Evolutionary conservation across 2,329 filamentous ascomycete genomes (phyloP).

Genomic region (Claviceps maximensis): DNA sequence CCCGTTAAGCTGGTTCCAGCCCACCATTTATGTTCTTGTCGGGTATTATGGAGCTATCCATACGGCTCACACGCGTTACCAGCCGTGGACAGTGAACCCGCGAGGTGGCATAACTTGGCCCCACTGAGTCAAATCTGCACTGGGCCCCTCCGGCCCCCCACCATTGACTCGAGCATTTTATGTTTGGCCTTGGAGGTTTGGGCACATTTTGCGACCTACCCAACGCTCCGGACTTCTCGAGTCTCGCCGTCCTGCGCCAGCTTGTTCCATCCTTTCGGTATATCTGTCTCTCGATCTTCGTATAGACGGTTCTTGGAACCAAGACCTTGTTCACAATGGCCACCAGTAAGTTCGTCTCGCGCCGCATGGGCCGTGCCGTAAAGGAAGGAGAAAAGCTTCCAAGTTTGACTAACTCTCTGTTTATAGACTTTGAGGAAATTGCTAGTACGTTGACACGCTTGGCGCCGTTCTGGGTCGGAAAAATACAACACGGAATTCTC

Average conservation of each 20-base stretch:
- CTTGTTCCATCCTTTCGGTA: constrained; percentile 1
- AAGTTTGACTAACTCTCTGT: constrained; percentile 10
- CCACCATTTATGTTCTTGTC: constrained; percentile 16
- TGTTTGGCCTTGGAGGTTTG: constrained; percentile 7
- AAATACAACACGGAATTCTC: not conserved
- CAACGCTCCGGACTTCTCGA: constrained; percentile 8
- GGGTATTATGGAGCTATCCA: constrained; percentile 8
- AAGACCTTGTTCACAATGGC: constrained; percentile 18
- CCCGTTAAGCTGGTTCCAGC: constrained; percentile 12
- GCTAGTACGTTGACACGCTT: constrained; percentile 27
- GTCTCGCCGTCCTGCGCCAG: constrained; percentile 1
- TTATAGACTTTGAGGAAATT: constrained; percentile 30
- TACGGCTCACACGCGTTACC: not conserved
- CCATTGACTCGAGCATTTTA: constrained; percentile 10
- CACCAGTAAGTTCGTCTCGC: constrained; percentile 14
- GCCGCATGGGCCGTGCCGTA: not conserved
- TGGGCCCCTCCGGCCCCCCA: constrained; percentile 23
- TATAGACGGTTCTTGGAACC: not conserved
- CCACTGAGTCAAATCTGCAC: constrained; percentile 17
- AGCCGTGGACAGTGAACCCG: too few relatives aligned
- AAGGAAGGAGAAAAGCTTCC: constrained; percentile 6
- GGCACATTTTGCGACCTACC: constrained; percentile 23
- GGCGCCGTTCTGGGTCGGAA: not conserved
- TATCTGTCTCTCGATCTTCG: constrained; percentile 3
- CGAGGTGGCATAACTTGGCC: constrained; percentile 10